Evolutionary conservation across 2,329 filamentous ascomycete species (phyloP).

Genomic region (Aureobasidium musti): DNA sequence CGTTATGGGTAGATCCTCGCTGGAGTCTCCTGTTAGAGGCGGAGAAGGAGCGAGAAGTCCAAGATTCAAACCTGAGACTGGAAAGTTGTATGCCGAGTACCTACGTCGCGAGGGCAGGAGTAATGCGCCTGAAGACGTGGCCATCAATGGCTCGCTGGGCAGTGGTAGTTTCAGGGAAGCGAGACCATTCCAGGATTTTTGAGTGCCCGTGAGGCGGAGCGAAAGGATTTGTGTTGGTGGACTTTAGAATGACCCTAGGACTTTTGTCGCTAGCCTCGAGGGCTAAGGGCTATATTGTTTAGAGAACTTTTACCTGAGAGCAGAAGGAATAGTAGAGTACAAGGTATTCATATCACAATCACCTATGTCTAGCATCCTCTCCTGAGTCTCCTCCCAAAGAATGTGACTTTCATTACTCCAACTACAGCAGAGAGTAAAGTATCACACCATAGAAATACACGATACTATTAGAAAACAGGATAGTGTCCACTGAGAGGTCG

Average conservation of each 20-base stretch:
- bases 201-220: not conserved
- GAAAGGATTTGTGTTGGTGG: not conserved
- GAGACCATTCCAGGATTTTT: constrained; percentile 23
- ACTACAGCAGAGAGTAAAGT: too few species aligned
- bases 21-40: constrained; percentile 22
- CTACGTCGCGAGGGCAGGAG: constrained; percentile 38
- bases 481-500: too few species aligned
- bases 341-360: not conserved
- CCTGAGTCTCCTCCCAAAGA: too few species aligned
- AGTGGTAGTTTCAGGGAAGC: not conserved
- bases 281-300: not conserved
- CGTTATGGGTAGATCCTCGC: constrained; percentile 5
- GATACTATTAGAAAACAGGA: too few species aligned
- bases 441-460: too few species aligned
- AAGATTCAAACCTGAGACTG: constrained; percentile 35
- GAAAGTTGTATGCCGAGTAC: constrained; percentile 44
- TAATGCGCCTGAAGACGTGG: not conserved
- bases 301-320: not conserved
- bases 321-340: not conserved
- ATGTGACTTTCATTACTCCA: too few species aligned
- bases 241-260: not conserved
- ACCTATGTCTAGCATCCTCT: not conserved
- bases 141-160: not conserved
- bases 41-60: constrained; percentile 28
- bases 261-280: not conserved